A percentile compares a stretch with the other conserved stretches of the same genome.
Conservation (phyloP, 331 rosid species). For the Erythrophleum ivorense region DNA sequence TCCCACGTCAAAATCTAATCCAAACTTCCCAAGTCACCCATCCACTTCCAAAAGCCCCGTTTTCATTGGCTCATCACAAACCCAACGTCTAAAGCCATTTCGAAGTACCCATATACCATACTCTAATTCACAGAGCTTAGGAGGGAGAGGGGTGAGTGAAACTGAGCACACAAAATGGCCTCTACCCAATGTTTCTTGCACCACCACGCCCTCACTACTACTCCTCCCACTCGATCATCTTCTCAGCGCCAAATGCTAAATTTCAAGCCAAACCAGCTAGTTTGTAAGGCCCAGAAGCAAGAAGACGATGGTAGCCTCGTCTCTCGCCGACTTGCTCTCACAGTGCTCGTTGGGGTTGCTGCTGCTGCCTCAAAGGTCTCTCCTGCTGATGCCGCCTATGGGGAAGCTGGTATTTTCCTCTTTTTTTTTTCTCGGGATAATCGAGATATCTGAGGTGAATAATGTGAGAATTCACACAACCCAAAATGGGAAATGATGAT, state of each 20-base stretch:
- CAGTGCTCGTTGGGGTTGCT: constrained; percentile 81
- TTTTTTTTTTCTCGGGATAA: background rate
- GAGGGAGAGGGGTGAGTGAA: constrained; percentile 18
- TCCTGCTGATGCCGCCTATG: constrained; percentile 94
- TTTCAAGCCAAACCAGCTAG: constrained; percentile 59
- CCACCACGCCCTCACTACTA: constrained; percentile 74
- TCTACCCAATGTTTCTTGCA: constrained; percentile 85
- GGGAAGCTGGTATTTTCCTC: constrained; percentile 66
- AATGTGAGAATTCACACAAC: background rate
- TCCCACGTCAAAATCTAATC: constrained; percentile 67
- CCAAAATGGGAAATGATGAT: background rate
- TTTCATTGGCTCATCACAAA: background rate
- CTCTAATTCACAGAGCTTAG: background rate
- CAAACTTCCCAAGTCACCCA: constrained; percentile 62
- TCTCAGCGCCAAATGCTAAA: constrained; percentile 61
- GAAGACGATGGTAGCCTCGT: constrained; percentile 51
- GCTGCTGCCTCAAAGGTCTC: constrained; percentile 86
- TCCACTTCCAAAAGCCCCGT: background rate
- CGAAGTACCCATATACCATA: background rate
- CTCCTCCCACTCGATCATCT: constrained; percentile 45
- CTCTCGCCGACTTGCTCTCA: constrained; percentile 88
- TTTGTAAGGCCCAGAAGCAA: constrained; percentile 84
- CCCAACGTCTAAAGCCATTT: constrained; percentile 41
- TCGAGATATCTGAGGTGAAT: background rate
- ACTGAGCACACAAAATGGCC: constrained; percentile 57